Percentiles rank a stretch among this genome's conserved stretches.
phyloP scores from a whole-genome alignment of 2,329 filamentous ascomycete genomes.

The Zasmidium citrigriseum region DNA sequence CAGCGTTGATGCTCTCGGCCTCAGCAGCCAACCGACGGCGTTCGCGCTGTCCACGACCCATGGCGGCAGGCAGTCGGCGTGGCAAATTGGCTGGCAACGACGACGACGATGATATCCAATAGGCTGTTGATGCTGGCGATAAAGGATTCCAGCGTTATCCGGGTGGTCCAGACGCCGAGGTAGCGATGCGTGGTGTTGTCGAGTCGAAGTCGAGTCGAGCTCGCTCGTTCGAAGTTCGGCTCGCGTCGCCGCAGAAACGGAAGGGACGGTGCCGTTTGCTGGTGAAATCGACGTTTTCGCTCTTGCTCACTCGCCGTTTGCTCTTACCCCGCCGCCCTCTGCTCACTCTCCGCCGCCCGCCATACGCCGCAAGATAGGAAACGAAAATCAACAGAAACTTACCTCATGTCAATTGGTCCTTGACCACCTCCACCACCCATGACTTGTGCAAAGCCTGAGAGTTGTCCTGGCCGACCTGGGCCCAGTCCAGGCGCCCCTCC shows the following conservation, averaged over 20 bases:
- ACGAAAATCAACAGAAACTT: constrained; percentile 19
- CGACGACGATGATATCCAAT: too few species aligned
- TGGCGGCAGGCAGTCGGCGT: constrained; percentile 1
- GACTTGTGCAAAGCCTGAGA: constrained; percentile 37
- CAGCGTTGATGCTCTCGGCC: constrained; percentile 16
- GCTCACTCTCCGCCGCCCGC: constrained; percentile 1
- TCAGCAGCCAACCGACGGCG: not conserved
- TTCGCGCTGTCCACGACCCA: not conserved
- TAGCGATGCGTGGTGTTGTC: too few species aligned
- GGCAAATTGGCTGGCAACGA: too few species aligned
- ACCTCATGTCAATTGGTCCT: constrained; percentile 39
- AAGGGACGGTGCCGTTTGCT: not conserved
- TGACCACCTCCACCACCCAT: constrained; percentile 36
- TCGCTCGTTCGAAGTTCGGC: not conserved
- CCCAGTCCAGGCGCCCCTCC: constrained; percentile 25
- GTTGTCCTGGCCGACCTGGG: constrained; percentile 26
- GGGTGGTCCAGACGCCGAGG: too few species aligned
- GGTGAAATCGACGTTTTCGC: not conserved
- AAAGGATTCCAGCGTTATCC: too few species aligned
- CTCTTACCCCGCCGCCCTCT: not conserved
- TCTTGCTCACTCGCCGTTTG: not conserved
- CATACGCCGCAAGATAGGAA: not conserved
- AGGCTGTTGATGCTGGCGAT: too few species aligned
- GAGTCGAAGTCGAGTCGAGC: too few species aligned
- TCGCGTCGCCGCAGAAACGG: not conserved